A percentile compares a stretch with the other conserved stretches of the same genome.
Evolutionary conservation across 148 eudicot genomes (phyloP).

Genomic region (Limonium bicolor): DNA sequence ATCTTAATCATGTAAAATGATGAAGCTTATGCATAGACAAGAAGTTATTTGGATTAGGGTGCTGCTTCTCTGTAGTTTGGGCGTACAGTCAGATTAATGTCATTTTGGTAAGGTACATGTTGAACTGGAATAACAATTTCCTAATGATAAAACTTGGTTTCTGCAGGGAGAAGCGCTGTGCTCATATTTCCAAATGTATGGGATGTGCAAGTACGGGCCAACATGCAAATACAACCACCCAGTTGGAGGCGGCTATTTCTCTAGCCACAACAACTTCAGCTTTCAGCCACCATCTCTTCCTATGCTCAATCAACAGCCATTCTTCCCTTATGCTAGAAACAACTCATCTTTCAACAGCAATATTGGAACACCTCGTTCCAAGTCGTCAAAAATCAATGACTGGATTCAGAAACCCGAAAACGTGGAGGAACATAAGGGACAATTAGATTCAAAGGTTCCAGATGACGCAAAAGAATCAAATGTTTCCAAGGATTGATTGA

Average conservation of each 20-base stretch:
- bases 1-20: too few species aligned
- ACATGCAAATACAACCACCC: conserved; percentile 35
- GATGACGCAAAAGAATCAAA: background rate
- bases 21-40: too few species aligned
- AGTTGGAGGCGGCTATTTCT: conserved; percentile 6
- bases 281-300: conserved; percentile 1
- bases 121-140: too few species aligned
- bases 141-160: background rate
- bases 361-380: background rate
- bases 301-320: background rate
- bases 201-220: conserved; percentile 30
- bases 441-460: background rate
- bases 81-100: too few species aligned
- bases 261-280: background rate
- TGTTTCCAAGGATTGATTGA: background rate
- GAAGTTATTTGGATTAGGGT: too few species aligned
- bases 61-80: background rate
- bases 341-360: background rate
- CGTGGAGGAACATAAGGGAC: background rate
- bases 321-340: conserved; percentile 6
- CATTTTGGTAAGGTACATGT: too few species aligned
- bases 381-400: conserved; percentile 1
- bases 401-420: conserved; percentile 6
- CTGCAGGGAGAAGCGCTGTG: conserved; percentile 4
- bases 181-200: conserved; percentile 6